Evolutionary conservation across 805 yeast genomes (phyloP).

Genomic region (Torulaspora microellipsoides): DNA sequence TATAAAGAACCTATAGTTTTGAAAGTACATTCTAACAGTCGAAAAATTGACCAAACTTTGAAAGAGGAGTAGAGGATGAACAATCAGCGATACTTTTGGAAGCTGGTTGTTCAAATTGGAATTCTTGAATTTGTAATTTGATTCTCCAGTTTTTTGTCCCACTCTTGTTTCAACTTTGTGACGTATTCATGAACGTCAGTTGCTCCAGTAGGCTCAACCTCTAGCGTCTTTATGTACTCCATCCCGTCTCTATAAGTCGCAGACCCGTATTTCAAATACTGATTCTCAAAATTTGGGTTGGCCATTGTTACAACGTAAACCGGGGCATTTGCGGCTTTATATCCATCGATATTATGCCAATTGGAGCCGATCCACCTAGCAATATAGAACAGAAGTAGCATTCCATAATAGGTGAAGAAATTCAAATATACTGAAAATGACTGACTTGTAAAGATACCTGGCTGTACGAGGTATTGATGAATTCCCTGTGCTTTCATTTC

Average conservation of each 20-base stretch:
- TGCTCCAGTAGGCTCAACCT: constrained; percentile 60
- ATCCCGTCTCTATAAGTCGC: constrained; percentile 60
- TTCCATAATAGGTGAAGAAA: constrained; percentile 75
- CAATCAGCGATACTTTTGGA: no score
- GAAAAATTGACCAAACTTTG: no score
- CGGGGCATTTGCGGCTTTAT: constrained; percentile 86
- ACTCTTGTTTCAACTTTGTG: constrained; percentile 50
- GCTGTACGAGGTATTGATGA: constrained; percentile 76
- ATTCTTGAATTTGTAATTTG: constrained; percentile 58
- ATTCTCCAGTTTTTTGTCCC: constrained; percentile 71
- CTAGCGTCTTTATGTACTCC: constrained; percentile 54
- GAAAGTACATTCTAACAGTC: no score
- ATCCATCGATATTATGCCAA: constrained; percentile 86
- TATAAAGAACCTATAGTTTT: not conserved
- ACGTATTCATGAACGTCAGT: constrained; percentile 64
- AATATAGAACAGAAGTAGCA: constrained; percentile 76
- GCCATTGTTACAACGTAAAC: constrained; percentile 57
- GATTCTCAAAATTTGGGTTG: constrained; percentile 43
- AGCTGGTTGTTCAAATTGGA: constrained; percentile 13
- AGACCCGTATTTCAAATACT: constrained; percentile 65
- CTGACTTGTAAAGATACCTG: constrained; percentile 87
- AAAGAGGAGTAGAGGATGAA: no score
- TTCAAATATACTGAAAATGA: constrained; percentile 75
- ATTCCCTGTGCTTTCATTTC: constrained; percentile 50
- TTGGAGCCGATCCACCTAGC: constrained; percentile 81